Base-by-base conservation (phyloP, 192 early-diverging fungal genomes). In the Geranomyces variabilis region DNA sequence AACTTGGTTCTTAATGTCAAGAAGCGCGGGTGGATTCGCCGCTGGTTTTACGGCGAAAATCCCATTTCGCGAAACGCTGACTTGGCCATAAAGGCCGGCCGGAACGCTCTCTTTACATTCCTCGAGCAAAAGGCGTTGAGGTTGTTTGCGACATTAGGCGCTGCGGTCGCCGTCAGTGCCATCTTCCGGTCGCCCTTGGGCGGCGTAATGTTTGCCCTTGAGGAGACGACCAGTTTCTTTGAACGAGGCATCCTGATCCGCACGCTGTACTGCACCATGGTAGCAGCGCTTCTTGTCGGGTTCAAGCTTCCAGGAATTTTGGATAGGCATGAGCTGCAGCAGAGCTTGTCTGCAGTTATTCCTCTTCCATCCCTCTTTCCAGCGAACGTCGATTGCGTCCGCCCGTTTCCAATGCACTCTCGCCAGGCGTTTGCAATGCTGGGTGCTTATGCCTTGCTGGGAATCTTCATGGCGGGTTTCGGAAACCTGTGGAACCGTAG, bases 171-270 rank as follows among this genome's bases (percentile, higher is more conserved):
- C 14, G 74, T 80, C 63, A 26, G 66, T 5, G 79, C 77, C 26
- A 80, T 80, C 30, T 80, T 80, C 48, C 19, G 75, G 2, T 47
- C 62, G 14, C 79, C 79, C 1, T 24, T 80, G 26, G 79, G 79
- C 13, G 79, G 79, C 15, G 75, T 78, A 0, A 45, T 80, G 49
- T 80, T 80, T 58, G 71, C 79, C 17, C 58, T 80, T 22, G 79
- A 80, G 57, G 79, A 80, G 65, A 67, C 79, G 14, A 70, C 75
- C 9, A 68, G 64, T n/a, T 80, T 75, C 60, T 80, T 75, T 48
- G 79, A 80, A 33, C 76, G 69, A 33, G 46, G 51, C 21, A 36
- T 77, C 10, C 43, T 80, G 10, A 63, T 70, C 21, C 31, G 73
- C 22, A 63, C 77, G 15, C 34, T 71, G 24, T 77, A 78, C 44